Conservation (phyloP, 1,139 yeast genomes). For the Candida tunisiensis region DNA sequence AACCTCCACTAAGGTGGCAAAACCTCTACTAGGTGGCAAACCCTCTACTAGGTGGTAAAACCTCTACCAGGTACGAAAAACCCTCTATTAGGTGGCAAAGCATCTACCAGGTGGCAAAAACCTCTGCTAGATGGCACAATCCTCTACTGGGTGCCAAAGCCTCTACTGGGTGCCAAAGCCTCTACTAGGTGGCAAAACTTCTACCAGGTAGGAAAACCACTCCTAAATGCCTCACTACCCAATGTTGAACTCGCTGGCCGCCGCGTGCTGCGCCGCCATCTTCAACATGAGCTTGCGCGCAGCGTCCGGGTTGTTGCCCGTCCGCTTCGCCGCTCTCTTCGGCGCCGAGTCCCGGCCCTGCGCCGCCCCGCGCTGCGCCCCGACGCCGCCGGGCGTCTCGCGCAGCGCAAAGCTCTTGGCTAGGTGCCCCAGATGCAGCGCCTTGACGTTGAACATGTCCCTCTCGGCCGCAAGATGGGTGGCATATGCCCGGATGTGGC, state of each 20-base stretch:
- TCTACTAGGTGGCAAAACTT: neutral
- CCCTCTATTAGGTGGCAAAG: neutral
- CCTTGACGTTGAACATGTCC: constrained; percentile 59
- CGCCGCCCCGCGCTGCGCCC: constrained; percentile 37
- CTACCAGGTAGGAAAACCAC: constrained; percentile 7
- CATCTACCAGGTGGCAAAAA: constrained; percentile 3
- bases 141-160: constrained; percentile 3
- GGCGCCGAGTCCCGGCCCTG: constrained; percentile 10
- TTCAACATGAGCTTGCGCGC: constrained; percentile 53
- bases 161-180: neutral
- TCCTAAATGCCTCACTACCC: constrained; percentile 16
- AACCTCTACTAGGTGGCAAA: neutral
- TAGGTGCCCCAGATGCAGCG: constrained; percentile 82
- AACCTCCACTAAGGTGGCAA: neutral
- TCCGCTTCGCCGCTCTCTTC: constrained; percentile 17
- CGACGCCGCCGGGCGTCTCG: constrained; percentile 65
- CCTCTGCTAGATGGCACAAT: constrained; percentile 3
- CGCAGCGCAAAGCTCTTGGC: constrained; percentile 91
- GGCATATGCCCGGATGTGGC: constrained; percentile 92
- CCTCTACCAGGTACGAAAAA: neutral
- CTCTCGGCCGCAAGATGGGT: constrained; percentile 79
- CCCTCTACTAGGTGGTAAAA: neutral
- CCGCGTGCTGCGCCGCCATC: constrained; percentile 57
- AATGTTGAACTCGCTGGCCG: constrained; percentile 61
- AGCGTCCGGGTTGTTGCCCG: constrained; percentile 6